Conservation (phyloP, 768 basidiomycete genomes). For the Mycena latifolia region DNA sequence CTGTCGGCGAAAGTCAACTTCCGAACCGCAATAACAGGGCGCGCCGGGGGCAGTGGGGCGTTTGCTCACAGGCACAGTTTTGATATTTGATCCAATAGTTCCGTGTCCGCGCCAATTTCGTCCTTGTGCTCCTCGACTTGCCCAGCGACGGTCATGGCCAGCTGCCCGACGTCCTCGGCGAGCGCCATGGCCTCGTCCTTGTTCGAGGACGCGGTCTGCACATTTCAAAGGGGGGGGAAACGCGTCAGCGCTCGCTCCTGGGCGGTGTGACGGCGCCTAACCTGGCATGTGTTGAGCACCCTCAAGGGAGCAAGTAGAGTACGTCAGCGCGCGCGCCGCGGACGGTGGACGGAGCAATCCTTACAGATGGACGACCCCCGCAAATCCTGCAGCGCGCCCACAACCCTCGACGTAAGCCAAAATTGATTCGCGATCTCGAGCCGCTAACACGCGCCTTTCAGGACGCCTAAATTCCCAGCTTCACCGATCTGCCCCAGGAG, state of each 20-base stretch:
- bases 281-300: slow-evolving; percentile 35
- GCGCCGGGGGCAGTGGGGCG: not conserved
- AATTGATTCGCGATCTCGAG: not conserved
- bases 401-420: not conserved
- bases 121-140: slow-evolving; percentile 33
- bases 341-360: not conserved
- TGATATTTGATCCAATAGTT: slow-evolving; percentile 34
- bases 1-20: slow-evolving; percentile 30
- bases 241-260: not conserved
- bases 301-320: not conserved
- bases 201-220: slow-evolving; percentile 33
- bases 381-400: slow-evolving; percentile 25
- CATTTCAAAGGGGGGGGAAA: not conserved
- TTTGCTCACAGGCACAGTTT: slow-evolving; percentile 35
- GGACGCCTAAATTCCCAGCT: slow-evolving; percentile 16
- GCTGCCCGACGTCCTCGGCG: slow-evolving; percentile 29
- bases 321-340: slow-evolving; percentile 12
- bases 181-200: slow-evolving; percentile 32
- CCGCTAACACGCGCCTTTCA: slow-evolving; percentile 31
- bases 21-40: slow-evolving; percentile 1
- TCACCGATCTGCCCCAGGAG: slow-evolving; percentile 31
- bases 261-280: slow-evolving; percentile 11
- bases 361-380: slow-evolving; percentile 30
- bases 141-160: slow-evolving; percentile 26
- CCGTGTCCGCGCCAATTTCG: slow-evolving; percentile 25